Evolutionary conservation across 192 early-diverging fungal species (phyloP), one percentile per base, ranked within the genome.

Genomic region (Powellomyces hirtus): DNA sequence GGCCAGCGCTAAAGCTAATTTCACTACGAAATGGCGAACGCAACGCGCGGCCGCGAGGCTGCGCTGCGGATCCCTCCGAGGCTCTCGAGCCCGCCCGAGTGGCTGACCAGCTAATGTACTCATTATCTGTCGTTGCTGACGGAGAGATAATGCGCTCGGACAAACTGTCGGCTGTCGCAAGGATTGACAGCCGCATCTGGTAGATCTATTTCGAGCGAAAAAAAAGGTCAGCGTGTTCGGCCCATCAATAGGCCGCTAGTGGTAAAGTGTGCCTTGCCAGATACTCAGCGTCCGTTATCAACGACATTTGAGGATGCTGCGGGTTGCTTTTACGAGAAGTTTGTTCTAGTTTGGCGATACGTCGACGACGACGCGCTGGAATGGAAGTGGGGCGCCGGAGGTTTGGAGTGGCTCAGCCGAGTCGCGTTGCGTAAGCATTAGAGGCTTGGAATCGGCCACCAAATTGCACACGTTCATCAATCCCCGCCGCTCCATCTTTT

Each of bases 101-200:
- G 38, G 37, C 20, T 6, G 59, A 36, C 36, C 59, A 60, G 33
- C 57, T 42, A n/a, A 79, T 70, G 67, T 73, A 73, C 18, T 79
- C 73, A 52, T 73, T 79, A 31, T 79, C 77, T 8, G 38, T 35
- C 4, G 52, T 14, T 18, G 14, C 16, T 35, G 77, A 68, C 14
- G 71, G 60, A 10, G 77, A 33, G 37, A 79, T 72, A 50, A 79
- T 65, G n/a, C 77, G 70, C 38, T 51, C 71, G 5, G 59, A 34
- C 24, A 79, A 60, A 6, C 61, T 33, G 30, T 79, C 77, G 18
- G 57, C 57, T 5, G 61, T 61, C 24, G 27, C 46, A 14, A 79
- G 49, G 42, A 79, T 58, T 14, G 70, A 31, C 46, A 46, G 44
- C 42, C 77, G 72, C 77, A 79, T 68, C 58, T 71, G 55, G 58